A percentile compares a stretch with the other conserved stretches of the same genome.
phyloP scores from a whole-genome alignment of 257 asterid species.

The Ilex asprella region DNA sequence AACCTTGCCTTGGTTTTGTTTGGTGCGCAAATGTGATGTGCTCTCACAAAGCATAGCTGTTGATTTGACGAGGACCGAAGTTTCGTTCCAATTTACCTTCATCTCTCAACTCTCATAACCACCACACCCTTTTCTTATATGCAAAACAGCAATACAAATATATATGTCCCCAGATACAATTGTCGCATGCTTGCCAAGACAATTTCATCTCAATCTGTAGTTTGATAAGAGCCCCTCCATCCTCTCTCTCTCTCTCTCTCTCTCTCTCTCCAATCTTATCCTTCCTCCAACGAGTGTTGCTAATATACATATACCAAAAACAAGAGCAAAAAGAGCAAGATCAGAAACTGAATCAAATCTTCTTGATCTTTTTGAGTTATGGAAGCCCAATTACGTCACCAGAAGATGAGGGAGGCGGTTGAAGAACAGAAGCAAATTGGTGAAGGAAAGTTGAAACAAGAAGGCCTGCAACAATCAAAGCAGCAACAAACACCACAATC shows the following conservation, averaged over 20 bases:
- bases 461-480: conserved; percentile 2
- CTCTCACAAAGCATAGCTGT: conserved; percentile 2
- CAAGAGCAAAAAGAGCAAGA: not conserved
- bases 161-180: conserved; percentile 13
- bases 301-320: conserved; percentile 7
- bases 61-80: conserved; percentile 22
- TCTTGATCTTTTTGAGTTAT: conserved; percentile 13
- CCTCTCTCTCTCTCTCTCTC: not conserved
- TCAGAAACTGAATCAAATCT: conserved; percentile 1
- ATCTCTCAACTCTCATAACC: conserved; percentile 6
- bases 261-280: conserved; percentile 40
- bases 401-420: conserved; percentile 16
- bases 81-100: not conserved
- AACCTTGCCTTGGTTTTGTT: too few species aligned
- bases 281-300: not conserved
- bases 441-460: conserved; percentile 4
- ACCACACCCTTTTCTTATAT: conserved; percentile 25
- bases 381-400: conserved; percentile 24
- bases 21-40: too few species aligned
- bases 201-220: conserved; percentile 11
- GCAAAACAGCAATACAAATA: too few species aligned
- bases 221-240: conserved; percentile 6
- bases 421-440: conserved; percentile 7
- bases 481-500: not conserved
- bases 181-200: conserved; percentile 13